Percentiles rank a stretch among this genome's conserved stretches.
These are phyloP conservation scores for Venturia effusa DNA, from an alignment of 2,329 filamentous ascomycete genomes.

Conservation along the genomic window DNA sequence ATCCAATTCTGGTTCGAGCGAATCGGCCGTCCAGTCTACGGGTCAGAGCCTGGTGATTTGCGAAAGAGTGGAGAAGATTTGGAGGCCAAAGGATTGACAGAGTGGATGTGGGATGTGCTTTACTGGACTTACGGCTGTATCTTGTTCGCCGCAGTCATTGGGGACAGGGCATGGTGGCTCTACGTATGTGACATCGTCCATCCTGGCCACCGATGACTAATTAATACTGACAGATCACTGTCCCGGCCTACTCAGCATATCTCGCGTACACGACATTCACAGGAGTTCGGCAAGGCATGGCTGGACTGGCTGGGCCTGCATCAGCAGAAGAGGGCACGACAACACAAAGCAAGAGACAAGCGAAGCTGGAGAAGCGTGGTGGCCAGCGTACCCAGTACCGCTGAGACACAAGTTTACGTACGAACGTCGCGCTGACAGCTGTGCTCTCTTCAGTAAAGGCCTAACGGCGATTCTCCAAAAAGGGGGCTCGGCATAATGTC, in stretches of 20 bases:
- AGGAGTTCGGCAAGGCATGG: constrained; percentile 32
- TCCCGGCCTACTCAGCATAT: constrained; percentile 37
- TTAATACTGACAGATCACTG: constrained; percentile 18
- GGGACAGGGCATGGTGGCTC: constrained; percentile 67
- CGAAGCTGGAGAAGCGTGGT: constrained; percentile 42
- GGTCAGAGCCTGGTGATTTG: constrained; percentile 43
- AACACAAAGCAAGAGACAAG: constrained; percentile 34
- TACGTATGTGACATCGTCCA: constrained; percentile 30
- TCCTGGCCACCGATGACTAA: background rate
- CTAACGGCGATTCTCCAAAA: background rate
- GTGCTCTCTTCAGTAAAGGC: background rate
- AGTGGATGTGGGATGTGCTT: constrained; percentile 95
- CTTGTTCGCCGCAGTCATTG: constrained; percentile 61
- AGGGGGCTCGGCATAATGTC: background rate
- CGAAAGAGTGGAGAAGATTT: constrained; percentile 78
- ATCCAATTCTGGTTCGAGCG: constrained; percentile 82
- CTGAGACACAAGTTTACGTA: constrained; percentile 16
- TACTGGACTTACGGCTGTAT: constrained; percentile 87
- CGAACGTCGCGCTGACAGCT: background rate
- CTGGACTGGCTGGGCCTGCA: constrained; percentile 25
- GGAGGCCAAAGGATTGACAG: constrained; percentile 75
- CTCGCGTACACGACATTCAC: constrained; percentile 35
- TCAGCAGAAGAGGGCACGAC: constrained; percentile 10
- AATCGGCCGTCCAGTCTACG: constrained; percentile 68
- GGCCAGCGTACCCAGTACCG: constrained; percentile 38